Base-by-base conservation (phyloP, 345 rosid species). In the Aquilaria yunnanensis region DNA sequence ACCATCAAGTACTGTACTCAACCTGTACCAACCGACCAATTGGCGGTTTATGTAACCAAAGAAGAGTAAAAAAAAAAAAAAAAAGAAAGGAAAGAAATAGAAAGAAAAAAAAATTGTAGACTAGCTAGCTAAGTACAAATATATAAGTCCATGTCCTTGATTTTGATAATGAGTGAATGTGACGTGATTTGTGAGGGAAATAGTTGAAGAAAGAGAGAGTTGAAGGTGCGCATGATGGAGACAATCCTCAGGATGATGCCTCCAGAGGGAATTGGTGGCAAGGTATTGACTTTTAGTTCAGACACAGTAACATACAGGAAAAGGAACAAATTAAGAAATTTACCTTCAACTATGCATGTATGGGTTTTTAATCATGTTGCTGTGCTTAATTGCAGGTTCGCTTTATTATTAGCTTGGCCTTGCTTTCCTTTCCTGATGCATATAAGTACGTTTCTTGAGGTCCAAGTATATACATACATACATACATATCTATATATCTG, bases 221-320 rank as follows among this genome's bases (percentile, higher is more conserved):
- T 65, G 90, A 77, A 63, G 78, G 78, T 67, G 92, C 81, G 62
- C 73, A 82, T 30, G 81, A 78, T 57, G 87, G 76, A 64, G 71
- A 73, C 59, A 80, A 79, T 67, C 72, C 92, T 6, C 74, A 74
- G 23, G 23, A 23, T 23, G 77, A 72, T 70, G 96, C 84, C 49
- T 85, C 90, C 1, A 82, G 96, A 80, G 98, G 96, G 74, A 85
- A 92, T 64, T 89, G 96, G 96, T 92, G 98, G 98, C 83, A 85
- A 87, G 98, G 98, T 79, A 80, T 14, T 47, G 16, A 55, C 45
- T 14, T 46, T 23, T 23, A 23, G 23, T 32, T 11, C 52, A 49
- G 54, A 54, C 53, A 34, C 34, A 52, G 13, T 55, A 51, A 45
- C 32, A 54, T 68, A 14, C 57, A 32, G 32, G 23, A 54, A 13